Base-by-base conservation (phyloP, 2,329 filamentous ascomycete species). In the Clonostachys rosea region DNA sequence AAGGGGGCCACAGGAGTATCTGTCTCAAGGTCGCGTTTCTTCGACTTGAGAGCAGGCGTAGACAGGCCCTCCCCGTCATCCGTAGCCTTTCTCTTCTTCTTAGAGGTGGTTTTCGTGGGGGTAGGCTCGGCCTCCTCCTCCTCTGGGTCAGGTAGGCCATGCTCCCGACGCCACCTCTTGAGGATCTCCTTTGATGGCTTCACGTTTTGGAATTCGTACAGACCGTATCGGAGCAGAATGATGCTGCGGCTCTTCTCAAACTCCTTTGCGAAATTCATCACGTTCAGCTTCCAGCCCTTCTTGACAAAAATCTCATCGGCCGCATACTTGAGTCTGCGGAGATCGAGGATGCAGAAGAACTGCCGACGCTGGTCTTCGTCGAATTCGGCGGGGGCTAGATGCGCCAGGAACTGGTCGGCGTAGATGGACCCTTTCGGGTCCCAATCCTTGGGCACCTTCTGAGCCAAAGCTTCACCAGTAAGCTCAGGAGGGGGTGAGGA, bases 211-310 rank as follows among this genome's bases (percentile, higher is more conserved):
- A 83, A 83, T 55, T 82, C 76, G 56, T 83, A 83, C 2, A 83
- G 70, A 3, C 79, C 79, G 51, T 83, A 83, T 43, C 79, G 76
- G 47, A 83, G 58, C 63, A 83, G 74, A 48, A 83, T 82, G 40
- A 83, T 65, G 54, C 78, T 79, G 43, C 79, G 71, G 57, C 78
- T 83, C 67, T 83, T 83, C 59, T 83, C 79, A 50, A 80, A 83
- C 59, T 83, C 79, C 59, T 82, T 83, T 37, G 79, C 78, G 49
- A 83, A 83, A 59, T 82, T 83, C 52, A 78, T 60, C 16, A 83
- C 74, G 52, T 83, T 83, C 46, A 83, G 62, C 62, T 79, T 81
- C 79, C 79, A 83, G 53, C 81, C 78, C 59, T 83, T 83, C 58
- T 74, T 77, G 16, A 65, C 58, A 49, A 83, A 83, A 14, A 83